Evolutionary conservation across 768 basidiomycete species (phyloP).

Genomic region (Macrolepiota albuminosa): DNA sequence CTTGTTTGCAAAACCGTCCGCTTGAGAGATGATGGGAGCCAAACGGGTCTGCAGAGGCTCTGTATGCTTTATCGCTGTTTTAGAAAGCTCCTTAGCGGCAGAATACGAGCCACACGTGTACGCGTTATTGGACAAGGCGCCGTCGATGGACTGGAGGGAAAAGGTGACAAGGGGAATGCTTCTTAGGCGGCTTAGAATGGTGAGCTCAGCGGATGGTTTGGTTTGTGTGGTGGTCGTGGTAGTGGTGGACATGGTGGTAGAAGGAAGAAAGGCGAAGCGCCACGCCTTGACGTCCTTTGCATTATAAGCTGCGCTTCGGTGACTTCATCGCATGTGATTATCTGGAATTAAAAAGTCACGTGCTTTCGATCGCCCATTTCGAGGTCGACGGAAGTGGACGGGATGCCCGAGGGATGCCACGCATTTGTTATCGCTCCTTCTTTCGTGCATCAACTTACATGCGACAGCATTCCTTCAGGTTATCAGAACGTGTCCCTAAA

Average conservation of each 20-base stretch:
- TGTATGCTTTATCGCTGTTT: slow-evolving; percentile 54
- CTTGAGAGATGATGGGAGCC: slow-evolving; percentile 59
- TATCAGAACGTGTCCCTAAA: not conserved
- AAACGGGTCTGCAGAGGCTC: slow-evolving; percentile 63
- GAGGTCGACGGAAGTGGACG: not conserved
- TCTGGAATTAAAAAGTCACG: not conserved
- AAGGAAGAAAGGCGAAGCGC: slow-evolving; percentile 14
- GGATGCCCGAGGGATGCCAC: not conserved
- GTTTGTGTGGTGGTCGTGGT: slow-evolving; percentile 22
- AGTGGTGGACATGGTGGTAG: slow-evolving; percentile 16
- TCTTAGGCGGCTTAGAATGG: slow-evolving; percentile 56
- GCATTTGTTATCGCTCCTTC: not conserved
- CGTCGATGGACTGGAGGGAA: slow-evolving; percentile 54
- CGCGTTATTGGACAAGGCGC: slow-evolving; percentile 51
- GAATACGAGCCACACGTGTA: slow-evolving; percentile 63
- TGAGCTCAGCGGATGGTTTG: slow-evolving; percentile 47
- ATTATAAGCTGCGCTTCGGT: slow-evolving; percentile 8
- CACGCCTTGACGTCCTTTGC: slow-evolving; percentile 1
- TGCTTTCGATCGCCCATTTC: not conserved
- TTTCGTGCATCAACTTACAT: no score
- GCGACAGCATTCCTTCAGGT: not conserved
- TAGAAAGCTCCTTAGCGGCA: slow-evolving; percentile 58
- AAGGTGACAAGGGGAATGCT: slow-evolving; percentile 71
- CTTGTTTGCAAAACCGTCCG: slow-evolving; percentile 67
- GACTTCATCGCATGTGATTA: slow-evolving; percentile 7